These are phyloP conservation scores for Lipomyces anomalus DNA, from an alignment of 805 yeast genomes.

Conservation along the genomic window DNA sequence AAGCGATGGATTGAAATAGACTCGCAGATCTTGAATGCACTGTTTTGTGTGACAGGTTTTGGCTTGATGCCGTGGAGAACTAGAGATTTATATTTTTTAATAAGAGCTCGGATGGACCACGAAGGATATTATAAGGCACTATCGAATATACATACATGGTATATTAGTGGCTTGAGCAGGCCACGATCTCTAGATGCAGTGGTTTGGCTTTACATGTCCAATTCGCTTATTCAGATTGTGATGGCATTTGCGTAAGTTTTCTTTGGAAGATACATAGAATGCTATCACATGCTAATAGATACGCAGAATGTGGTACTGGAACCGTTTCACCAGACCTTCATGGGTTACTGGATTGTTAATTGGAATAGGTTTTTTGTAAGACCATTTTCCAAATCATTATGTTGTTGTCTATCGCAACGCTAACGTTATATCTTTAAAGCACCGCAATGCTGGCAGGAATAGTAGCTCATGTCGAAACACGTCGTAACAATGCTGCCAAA, in stretches of 20 bases:
- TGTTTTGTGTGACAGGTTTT: conserved; percentile 24
- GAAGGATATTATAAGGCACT: conserved; percentile 7
- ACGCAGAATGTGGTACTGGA: conserved; percentile 23
- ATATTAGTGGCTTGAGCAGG: conserved; percentile 8
- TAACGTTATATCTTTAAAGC: neutral
- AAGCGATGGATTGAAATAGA: conserved; percentile 25
- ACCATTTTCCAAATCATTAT: no score
- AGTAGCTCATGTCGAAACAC: neutral
- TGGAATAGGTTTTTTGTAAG: conserved; percentile 17
- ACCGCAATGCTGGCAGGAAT: neutral
- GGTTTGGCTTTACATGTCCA: conserved; percentile 13
- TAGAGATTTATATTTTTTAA: conserved; percentile 15
- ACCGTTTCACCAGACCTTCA: conserved; percentile 23
- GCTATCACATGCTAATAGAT: neutral
- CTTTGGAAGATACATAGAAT: no score
- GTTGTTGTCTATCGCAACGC: neutral
- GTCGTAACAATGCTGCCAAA: no score
- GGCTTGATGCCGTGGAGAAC: conserved; percentile 23
- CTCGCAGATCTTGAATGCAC: conserved; percentile 23
- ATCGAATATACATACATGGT: conserved; percentile 17
- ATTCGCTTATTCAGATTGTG: conserved; percentile 21
- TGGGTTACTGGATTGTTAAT: conserved; percentile 24
- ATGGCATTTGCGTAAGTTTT: conserved; percentile 21
- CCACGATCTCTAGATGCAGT: conserved; percentile 16
- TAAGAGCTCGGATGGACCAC: conserved; percentile 9